Base-by-base conservation (phyloP, 176 grass and related monocot genomes). In the Musa schizocarpa region DNA sequence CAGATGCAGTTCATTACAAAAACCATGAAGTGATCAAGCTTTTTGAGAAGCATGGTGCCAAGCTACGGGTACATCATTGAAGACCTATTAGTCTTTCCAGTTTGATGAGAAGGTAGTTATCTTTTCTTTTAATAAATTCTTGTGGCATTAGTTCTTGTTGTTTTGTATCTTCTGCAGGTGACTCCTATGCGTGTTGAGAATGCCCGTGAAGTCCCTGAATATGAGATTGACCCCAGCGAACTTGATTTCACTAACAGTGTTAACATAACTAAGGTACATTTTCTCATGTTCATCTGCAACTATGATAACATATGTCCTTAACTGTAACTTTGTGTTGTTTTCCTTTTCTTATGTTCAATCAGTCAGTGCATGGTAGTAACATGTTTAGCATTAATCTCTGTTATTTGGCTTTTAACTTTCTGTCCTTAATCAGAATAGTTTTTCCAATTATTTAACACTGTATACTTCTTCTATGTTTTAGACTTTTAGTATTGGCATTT, bases 1-100 rank as follows among this genome's bases (percentile, higher is more conserved):
- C 86, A 24, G 95, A 99, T 82, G 90, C 90, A 27, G 84, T 94
- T 86, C 95, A 94, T 86, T 89, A 91, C 81, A 84, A 93, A 70
- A 86, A 94, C 9, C 74, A 94, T 81, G 90, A 89, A 61, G 90
- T 94, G 43, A 94, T 94, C 75, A 94, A 89, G 81, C 82, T 99
- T 76, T 89, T 99, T 76, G 90, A 99, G 88, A 89, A 89, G 29
- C 84, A 91, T 85, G 90, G 84, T 78, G 82, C 90, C 54, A 94
- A 84, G 76, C 78, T 86, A 72, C 83, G 79, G 86, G 90, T 94
- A 83, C 62, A 13, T n/a, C 43, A 3, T 52, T 3, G 23, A 13
- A 65, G 23, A 26, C 26, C 1, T 23, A 27, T 11, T 14, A 10
- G 9, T 48, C 53, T 34, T 54, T 81, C 20, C 63, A 25, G 69